These are phyloP conservation scores for Phlyctochytrium arcticum DNA, from an alignment of 192 early-diverging fungal species.

Conservation along the genomic window DNA sequence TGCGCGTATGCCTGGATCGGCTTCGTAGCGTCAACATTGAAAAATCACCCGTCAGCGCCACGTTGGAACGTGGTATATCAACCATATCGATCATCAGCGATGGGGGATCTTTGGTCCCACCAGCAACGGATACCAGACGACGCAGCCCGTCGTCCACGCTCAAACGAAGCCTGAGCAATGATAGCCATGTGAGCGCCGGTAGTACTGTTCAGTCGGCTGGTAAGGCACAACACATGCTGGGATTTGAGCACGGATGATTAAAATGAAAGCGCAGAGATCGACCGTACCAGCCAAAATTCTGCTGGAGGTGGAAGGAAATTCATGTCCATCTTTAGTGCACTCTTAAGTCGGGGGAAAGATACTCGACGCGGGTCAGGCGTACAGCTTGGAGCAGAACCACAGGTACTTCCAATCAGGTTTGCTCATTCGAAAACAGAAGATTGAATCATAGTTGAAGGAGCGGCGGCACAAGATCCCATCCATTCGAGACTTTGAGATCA, in stretches of 20 bases:
- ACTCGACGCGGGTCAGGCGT: conserved; percentile 19
- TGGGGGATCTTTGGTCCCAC: not conserved
- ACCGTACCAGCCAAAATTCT: not conserved
- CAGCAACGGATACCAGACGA: not conserved
- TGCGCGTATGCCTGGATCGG: conserved; percentile 12
- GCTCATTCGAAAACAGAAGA: not conserved
- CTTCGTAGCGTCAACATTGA: not conserved
- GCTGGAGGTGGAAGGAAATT: conserved; percentile 41
- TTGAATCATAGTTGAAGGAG: conserved; percentile 13
- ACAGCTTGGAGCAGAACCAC: not conserved
- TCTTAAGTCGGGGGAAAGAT: conserved; percentile 51
- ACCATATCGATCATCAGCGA: not conserved
- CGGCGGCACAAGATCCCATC: conserved; percentile 61
- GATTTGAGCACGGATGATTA: too few relatives aligned
- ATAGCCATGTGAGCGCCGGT: conserved; percentile 1
- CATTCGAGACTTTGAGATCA: conserved; percentile 90
- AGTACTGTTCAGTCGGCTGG: conserved; percentile 13
- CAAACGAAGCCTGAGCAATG: conserved; percentile 14
- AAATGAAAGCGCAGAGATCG: too few relatives aligned
- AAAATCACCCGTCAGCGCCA: not conserved
- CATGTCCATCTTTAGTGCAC: conserved; percentile 70
- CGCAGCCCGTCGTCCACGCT: conserved; percentile 14
- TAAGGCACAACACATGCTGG: too few relatives aligned
- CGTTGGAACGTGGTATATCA: not conserved
- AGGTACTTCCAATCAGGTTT: conserved; percentile 8